These are phyloP conservation scores for Thielaviopsis musarum DNA, from an alignment of 2,329 filamentous ascomycete species.

Conservation along the genomic window DNA sequence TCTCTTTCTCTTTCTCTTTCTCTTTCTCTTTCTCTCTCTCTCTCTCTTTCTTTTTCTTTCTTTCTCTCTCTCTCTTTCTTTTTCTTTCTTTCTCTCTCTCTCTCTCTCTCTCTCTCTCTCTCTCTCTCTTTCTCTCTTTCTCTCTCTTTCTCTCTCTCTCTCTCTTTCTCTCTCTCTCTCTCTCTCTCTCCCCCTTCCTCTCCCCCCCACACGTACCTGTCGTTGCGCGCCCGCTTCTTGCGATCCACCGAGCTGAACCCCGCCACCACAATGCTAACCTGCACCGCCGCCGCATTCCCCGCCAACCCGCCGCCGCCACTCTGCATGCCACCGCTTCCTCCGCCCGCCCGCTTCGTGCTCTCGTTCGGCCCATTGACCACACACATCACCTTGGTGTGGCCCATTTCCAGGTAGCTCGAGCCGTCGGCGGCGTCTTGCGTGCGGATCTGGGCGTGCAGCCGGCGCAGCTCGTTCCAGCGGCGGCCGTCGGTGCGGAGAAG, in stretches of 20 bases:
- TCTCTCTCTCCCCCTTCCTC: too few relatives aligned
- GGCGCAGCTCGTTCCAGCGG: conserved; percentile 92
- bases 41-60: too few relatives aligned
- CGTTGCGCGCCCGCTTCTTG: conserved; percentile 54
- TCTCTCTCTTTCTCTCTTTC: not conserved
- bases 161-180: too few relatives aligned
- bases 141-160: not conserved
- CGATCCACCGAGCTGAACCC: conserved; percentile 80
- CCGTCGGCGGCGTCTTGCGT: conserved; percentile 88
- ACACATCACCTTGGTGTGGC: conserved; percentile 93
- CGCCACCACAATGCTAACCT: conserved; percentile 69
- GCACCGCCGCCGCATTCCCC: conserved; percentile 40
- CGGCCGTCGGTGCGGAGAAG: conserved; percentile 69
- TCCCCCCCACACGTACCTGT: conserved; percentile 44
- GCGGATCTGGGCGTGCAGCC: conserved; percentile 73
- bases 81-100: not conserved
- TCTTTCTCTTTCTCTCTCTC: not conserved
- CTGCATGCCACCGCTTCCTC: not conserved
- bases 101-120: too few relatives aligned
- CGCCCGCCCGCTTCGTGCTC: conserved; percentile 15
- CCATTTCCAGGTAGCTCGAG: conserved; percentile 87
- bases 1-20: not conserved
- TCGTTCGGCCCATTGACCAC: conserved; percentile 78
- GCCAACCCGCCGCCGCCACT: conserved; percentile 1
- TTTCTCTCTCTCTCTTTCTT: not conserved